phyloP scores from a whole-genome alignment of 306 rosid species.

The Pyrus pyrifolia region DNA sequence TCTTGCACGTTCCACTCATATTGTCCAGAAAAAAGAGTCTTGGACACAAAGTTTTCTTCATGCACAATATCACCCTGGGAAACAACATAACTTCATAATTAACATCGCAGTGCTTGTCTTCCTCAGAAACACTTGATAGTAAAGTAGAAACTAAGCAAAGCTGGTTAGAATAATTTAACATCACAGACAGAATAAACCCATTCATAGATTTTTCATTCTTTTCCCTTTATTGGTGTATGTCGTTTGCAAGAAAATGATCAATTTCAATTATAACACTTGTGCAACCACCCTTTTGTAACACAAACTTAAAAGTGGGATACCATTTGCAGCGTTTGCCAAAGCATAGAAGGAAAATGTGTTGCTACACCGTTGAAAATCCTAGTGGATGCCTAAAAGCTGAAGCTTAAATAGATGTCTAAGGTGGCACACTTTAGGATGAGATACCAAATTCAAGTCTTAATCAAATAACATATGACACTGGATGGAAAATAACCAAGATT shows the following conservation, averaged over 20 bases:
- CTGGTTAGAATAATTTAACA: background rate
- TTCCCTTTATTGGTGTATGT: background rate
- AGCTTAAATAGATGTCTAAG: background rate
- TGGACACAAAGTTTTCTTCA: slow-evolving; percentile 31
- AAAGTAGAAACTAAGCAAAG: background rate
- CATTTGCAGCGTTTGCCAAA: background rate
- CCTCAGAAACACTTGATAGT: background rate
- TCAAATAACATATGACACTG: background rate
- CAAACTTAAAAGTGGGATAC: background rate
- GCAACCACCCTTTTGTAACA: background rate
- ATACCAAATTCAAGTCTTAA: background rate
- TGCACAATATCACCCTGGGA: slow-evolving; percentile 38
- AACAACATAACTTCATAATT: slow-evolving; percentile 7
- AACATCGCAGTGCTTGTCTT: background rate
- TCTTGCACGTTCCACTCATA: slow-evolving; percentile 28
- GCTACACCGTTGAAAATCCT: background rate
- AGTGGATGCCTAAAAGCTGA: background rate
- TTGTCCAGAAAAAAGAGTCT: slow-evolving; percentile 30
- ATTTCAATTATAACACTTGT: background rate
- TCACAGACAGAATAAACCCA: background rate
- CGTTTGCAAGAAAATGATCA: background rate
- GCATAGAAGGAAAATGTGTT: background rate
- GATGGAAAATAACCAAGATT: background rate
- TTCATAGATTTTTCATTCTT: background rate
- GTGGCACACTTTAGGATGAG: background rate